A percentile compares a stretch with the other conserved stretches of the same genome.
Conservation (phyloP, 441 rosid species). For the Syzygium syzygioides region DNA sequence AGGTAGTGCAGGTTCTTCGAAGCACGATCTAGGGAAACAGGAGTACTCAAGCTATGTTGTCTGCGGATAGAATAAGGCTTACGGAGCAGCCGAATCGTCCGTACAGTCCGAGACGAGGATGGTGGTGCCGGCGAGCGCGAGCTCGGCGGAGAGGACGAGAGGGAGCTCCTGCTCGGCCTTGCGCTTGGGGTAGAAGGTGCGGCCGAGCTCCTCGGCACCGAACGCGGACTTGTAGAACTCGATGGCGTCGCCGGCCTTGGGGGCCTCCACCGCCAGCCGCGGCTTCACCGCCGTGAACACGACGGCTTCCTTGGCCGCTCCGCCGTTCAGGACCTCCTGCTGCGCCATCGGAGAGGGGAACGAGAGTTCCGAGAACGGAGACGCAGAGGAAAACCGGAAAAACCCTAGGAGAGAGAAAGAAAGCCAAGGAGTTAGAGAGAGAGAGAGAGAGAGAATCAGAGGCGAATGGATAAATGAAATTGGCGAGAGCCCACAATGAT, state of each 20-base stretch:
- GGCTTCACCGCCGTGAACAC: slow-evolving; percentile 50
- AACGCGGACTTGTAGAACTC: slow-evolving; percentile 76
- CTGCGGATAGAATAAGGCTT: background rate
- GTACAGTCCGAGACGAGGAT: slow-evolving; percentile 46
- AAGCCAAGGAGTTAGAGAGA: background rate
- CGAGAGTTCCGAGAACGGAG: background rate
- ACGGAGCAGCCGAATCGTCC: slow-evolving; percentile 31
- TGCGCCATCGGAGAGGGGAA: slow-evolving; percentile 36
- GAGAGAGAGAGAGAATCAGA: background rate
- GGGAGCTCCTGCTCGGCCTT: slow-evolving; percentile 92
- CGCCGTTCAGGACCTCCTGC: slow-evolving; percentile 45
- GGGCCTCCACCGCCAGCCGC: slow-evolving; percentile 70
- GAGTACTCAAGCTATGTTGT: background rate
- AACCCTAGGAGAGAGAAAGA: slow-evolving; percentile 43
- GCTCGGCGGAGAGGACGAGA: slow-evolving; percentile 61
- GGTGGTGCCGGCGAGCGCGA: slow-evolving; percentile 52
- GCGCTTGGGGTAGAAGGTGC: slow-evolving; percentile 68
- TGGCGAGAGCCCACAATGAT: background rate
- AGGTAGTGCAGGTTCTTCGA: background rate
- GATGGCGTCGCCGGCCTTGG: slow-evolving; percentile 72
- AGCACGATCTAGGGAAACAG: background rate
- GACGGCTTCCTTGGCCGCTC: slow-evolving; percentile 26
- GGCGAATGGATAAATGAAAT: background rate
- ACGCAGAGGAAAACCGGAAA: background rate
- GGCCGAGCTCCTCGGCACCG: slow-evolving; percentile 59